Conservation (phyloP, 108 stramenopile species). For the Mayamaea pseudoterrestris region DNA sequence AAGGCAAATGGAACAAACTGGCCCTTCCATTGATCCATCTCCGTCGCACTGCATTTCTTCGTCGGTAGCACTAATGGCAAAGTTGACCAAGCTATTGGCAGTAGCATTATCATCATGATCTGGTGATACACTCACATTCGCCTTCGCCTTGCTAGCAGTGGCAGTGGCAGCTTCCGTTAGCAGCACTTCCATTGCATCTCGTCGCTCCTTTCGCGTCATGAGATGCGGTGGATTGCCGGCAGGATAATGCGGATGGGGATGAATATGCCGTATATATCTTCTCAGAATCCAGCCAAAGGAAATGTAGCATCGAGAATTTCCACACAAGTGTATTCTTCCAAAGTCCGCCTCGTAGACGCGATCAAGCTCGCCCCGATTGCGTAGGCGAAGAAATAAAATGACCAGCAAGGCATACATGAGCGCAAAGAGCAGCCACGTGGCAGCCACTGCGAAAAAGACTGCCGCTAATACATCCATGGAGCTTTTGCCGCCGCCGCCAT, state of each 20-base stretch:
- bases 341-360: constrained; percentile 24
- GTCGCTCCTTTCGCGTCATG: constrained; percentile 27
- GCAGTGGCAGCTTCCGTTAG: neutral
- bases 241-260: neutral
- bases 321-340: constrained; percentile 13
- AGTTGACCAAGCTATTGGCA: neutral
- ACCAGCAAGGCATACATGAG: constrained; percentile 21
- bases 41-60: neutral
- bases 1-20: constrained; percentile 24
- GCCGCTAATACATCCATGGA: constrained; percentile 19
- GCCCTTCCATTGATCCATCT: neutral
- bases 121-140: neutral
- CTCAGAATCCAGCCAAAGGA: constrained; percentile 20
- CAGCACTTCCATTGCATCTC: constrained; percentile 22
- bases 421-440: constrained; percentile 20
- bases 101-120: neutral
- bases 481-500: too few relatives aligned
- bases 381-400: constrained; percentile 16
- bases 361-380: constrained; percentile 19
- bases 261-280: constrained; percentile 17
- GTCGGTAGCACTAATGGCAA: neutral
- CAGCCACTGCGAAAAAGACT: constrained; percentile 22
- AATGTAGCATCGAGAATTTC: constrained; percentile 7
- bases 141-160: neutral
- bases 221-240: constrained; percentile 6